Conservation (phyloP, 306 rosid species). For the Pyrus pyrifolia region DNA sequence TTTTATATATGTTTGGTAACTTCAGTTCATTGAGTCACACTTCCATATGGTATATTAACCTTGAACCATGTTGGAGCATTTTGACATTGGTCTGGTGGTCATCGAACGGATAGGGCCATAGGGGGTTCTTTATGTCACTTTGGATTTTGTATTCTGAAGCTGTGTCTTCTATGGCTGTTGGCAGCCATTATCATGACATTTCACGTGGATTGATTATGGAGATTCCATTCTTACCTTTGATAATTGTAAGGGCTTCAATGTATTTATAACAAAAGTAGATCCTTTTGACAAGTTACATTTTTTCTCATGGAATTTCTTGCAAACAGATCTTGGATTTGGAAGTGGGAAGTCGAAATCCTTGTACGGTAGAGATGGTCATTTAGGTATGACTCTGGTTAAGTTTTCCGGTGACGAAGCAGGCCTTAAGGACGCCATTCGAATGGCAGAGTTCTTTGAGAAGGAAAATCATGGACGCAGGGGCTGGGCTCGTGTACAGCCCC, state of each 20-base stretch:
- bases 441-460: conserved; percentile 69
- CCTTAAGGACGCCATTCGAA: conserved; percentile 68
- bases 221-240: background rate
- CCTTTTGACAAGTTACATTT: conserved; percentile 21
- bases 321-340: conserved; percentile 82
- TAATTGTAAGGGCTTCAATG: background rate
- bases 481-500: conserved; percentile 65
- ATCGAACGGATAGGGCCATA: background rate
- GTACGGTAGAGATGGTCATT: conserved; percentile 96
- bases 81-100: background rate
- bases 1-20: background rate
- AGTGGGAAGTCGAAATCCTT: conserved; percentile 92
- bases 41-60: background rate
- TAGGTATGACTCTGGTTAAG: conserved; percentile 74
- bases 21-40: background rate
- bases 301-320: conserved; percentile 27
- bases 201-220: background rate
- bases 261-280: conserved; percentile 7
- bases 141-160: background rate
- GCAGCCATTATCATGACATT: background rate
- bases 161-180: background rate
- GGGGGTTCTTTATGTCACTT: background rate
- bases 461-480: conserved; percentile 74
- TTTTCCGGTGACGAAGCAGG: conserved; percentile 78
- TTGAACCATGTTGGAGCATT: background rate